phyloP scores from a whole-genome alignment of 768 basidiomycete species.

The Sistotremastrum niveocremeum region DNA sequence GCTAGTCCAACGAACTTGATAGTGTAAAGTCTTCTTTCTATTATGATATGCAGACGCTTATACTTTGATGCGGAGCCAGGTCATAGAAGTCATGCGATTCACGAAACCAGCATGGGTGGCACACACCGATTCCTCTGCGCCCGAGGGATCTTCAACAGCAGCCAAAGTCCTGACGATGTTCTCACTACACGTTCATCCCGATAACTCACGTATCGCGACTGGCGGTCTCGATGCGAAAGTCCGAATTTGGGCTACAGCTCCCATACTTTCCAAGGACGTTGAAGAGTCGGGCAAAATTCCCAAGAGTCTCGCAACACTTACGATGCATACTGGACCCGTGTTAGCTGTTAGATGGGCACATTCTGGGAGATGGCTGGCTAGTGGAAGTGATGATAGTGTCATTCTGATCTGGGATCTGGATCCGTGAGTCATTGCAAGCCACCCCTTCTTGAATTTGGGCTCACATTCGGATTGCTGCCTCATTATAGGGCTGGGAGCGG shows the following conservation, averaged over 20 bases:
- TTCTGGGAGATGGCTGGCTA: constrained; percentile 87
- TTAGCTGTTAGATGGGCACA: constrained; percentile 88
- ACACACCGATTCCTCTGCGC: constrained; percentile 43
- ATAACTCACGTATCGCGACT: constrained; percentile 93
- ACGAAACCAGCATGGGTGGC: constrained; percentile 83
- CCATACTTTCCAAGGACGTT: constrained; percentile 67
- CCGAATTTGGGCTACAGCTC: constrained; percentile 94
- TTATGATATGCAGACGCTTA: too few species aligned
- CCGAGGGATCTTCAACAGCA: constrained; percentile 15
- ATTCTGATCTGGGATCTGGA: constrained; percentile 97
- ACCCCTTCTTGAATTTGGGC: background rate
- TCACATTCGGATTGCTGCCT: background rate
- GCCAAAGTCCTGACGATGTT: constrained; percentile 74
- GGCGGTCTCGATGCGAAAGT: constrained; percentile 94
- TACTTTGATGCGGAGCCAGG: too few species aligned
- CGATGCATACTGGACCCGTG: constrained; percentile 90
- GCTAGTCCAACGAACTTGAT: too few species aligned
- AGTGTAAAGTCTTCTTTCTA: too few species aligned
- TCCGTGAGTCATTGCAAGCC: constrained; percentile 47
- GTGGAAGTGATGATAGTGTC: constrained; percentile 91
- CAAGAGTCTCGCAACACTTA: constrained; percentile 79
- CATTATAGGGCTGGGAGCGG: constrained; percentile 56
- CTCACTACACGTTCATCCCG: constrained; percentile 88
- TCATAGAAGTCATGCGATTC: constrained; percentile 46
- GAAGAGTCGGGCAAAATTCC: constrained; percentile 60